Conservation (phyloP, 495 filamentous ascomycete genomes). For the Opeltia flavorubescens region DNA sequence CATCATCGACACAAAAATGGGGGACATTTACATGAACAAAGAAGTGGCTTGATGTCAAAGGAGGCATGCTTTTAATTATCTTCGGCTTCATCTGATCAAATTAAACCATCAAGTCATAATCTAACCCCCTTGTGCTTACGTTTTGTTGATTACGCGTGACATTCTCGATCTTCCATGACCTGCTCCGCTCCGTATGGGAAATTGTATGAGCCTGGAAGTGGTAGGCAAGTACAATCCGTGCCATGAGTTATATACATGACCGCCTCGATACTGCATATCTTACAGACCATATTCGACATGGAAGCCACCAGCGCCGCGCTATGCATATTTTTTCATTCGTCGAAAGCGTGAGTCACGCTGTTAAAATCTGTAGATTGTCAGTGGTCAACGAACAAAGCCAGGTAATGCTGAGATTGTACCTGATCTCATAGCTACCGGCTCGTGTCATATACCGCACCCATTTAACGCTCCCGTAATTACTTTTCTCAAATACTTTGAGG, state of each 20-base stretch:
- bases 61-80: neutral
- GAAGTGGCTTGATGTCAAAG: neutral
- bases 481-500: constrained; percentile 99
- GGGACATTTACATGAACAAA: neutral
- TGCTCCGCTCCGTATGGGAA: too few species aligned
- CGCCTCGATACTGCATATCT: neutral
- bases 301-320: constrained; percentile 13
- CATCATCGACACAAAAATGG: neutral
- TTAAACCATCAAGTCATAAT: neutral
- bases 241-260: neutral
- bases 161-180: too few species aligned
- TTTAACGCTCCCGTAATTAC: constrained; percentile 94
- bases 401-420: constrained; percentile 21
- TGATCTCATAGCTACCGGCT: constrained; percentile 50
- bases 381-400: neutral
- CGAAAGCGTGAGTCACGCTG: neutral
- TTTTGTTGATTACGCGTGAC: neutral
- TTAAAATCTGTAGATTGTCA: constrained; percentile 6
- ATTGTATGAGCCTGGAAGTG: neutral
- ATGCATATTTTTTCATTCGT: constrained; percentile 2
- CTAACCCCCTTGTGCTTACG: neutral
- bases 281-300: neutral
- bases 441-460: constrained; percentile 99
- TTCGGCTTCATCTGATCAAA: neutral
- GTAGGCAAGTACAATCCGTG: neutral